Evolutionary conservation across 768 basidiomycete species (phyloP).

Genomic region (Roridomyces roridus): DNA sequence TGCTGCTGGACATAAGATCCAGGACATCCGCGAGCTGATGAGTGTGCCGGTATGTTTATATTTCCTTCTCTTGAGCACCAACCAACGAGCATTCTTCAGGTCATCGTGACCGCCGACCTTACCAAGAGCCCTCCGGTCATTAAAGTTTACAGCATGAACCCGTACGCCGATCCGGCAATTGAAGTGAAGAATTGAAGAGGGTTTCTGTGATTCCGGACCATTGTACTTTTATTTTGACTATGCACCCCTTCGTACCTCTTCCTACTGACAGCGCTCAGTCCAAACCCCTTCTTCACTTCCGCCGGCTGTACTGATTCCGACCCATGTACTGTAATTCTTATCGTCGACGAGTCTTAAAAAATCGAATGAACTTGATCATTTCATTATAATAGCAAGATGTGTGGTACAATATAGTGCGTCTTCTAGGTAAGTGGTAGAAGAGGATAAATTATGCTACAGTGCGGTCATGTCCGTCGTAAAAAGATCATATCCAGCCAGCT

Average conservation of each 20-base stretch:
- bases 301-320: constrained; percentile 24
- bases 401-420: too few relatives aligned
- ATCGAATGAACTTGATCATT: constrained; percentile 7
- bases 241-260: constrained; percentile 28
- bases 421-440: neutral
- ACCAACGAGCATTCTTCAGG: constrained; percentile 56
- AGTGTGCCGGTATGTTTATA: constrained; percentile 79
- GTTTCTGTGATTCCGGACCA: constrained; percentile 19
- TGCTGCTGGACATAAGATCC: constrained; percentile 86
- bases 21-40: constrained; percentile 94
- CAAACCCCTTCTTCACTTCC: constrained; percentile 19
- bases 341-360: constrained; percentile 22
- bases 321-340: constrained; percentile 25
- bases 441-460: constrained; percentile 24
- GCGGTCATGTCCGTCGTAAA: constrained; percentile 13
- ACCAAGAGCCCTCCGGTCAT: constrained; percentile 97
- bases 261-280: constrained; percentile 26
- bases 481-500: constrained; percentile 53
- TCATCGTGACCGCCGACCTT: constrained; percentile 93
- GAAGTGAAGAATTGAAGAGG: constrained; percentile 39
- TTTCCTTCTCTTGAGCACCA: constrained; percentile 9
- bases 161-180: constrained; percentile 79
- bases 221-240: constrained; percentile 39
- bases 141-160: constrained; percentile 96
- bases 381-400: neutral